Percentiles rank a stretch among this genome's conserved stretches.
Conservation (phyloP, 2,329 filamentous ascomycete species). For the Chalaropsis thielavioides region DNA sequence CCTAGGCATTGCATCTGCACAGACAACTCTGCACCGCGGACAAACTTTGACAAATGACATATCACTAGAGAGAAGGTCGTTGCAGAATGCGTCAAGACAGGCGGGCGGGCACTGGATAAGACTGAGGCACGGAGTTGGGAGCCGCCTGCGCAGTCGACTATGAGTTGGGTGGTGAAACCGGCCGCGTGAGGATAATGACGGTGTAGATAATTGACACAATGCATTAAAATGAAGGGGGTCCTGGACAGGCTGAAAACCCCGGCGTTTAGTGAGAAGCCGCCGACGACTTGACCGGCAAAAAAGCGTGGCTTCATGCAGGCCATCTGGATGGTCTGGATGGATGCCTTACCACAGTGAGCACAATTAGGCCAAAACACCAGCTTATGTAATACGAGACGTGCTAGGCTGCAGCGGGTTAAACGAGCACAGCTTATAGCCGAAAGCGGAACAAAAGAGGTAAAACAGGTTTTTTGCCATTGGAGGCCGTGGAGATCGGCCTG, state of each 20-base stretch:
- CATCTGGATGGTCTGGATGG: too few relatives aligned
- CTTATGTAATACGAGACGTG: neutral
- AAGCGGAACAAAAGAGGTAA: neutral
- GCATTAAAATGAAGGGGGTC: neutral
- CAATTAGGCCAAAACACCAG: neutral
- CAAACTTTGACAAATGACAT: constrained; percentile 1
- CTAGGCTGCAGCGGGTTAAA: neutral
- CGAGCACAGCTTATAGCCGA: neutral
- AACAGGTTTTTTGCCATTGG: neutral
- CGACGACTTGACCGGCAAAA: neutral
- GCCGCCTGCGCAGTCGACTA: neutral
- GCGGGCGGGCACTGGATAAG: neutral
- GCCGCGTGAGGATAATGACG: neutral
- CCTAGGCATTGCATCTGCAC: constrained; percentile 8
- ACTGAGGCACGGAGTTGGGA: too few relatives aligned
- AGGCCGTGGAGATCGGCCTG: neutral
- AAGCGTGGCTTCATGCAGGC: too few relatives aligned
- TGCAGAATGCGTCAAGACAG: neutral
- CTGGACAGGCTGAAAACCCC: neutral
- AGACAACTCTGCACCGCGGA: neutral
- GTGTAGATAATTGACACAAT: neutral
- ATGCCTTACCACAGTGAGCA: too few relatives aligned
- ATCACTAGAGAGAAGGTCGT: neutral
- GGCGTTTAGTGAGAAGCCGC: neutral
- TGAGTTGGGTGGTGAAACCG: neutral